Conservation (phyloP, 2,329 filamentous ascomycete genomes). For the Hypoxylon sp. region DNA sequence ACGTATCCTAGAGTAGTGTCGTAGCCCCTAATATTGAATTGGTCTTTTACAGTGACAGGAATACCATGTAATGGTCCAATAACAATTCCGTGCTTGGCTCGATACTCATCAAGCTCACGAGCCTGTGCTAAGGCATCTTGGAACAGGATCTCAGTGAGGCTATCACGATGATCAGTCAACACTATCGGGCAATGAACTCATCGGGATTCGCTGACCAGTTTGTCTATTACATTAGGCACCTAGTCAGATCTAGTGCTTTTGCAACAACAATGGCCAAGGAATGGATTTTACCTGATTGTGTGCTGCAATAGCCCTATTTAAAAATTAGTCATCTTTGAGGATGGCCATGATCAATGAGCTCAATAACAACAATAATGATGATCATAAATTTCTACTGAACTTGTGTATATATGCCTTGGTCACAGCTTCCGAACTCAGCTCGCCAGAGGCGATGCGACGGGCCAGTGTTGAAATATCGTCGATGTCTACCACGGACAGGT, state of each 20-base stretch:
- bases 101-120: slow-evolving; percentile 45
- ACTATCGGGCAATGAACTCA: neutral
- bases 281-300: slow-evolving; percentile 27
- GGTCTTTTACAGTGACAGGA: slow-evolving; percentile 66
- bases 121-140: slow-evolving; percentile 46
- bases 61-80: slow-evolving; percentile 49
- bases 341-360: neutral
- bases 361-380: neutral
- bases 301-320: slow-evolving; percentile 23
- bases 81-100: slow-evolving; percentile 26
- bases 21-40: slow-evolving; percentile 71
- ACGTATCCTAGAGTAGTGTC: slow-evolving; percentile 74
- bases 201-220: slow-evolving; percentile 43
- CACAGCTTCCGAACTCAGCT: slow-evolving; percentile 43
- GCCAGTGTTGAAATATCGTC: slow-evolving; percentile 37
- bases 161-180: slow-evolving; percentile 30
- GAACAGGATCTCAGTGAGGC: slow-evolving; percentile 51
- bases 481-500: slow-evolving; percentile 26
- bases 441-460: slow-evolving; percentile 35
- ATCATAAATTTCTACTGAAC: slow-evolving; percentile 34
- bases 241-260: slow-evolving; percentile 5
- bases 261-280: neutral
- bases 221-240: slow-evolving; percentile 26
- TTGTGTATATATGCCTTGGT: slow-evolving; percentile 45
- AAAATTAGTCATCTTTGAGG: slow-evolving; percentile 13